Conservation (phyloP, 768 basidiomycete species). For the Auriscalpium orientale region DNA sequence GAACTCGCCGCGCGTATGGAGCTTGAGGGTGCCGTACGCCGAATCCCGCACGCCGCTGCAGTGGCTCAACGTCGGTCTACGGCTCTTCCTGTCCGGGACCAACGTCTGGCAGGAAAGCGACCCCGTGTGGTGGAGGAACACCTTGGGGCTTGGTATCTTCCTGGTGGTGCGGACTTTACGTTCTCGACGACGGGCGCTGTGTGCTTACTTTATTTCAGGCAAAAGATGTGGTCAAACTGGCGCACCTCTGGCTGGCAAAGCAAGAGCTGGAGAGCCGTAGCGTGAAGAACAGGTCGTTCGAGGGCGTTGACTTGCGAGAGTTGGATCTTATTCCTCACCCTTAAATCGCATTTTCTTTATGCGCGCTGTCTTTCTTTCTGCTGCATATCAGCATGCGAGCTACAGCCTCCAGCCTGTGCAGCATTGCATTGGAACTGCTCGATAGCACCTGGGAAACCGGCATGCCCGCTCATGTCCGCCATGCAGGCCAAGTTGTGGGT, state of each 20-base stretch:
- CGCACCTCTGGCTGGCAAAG: conserved; percentile 64
- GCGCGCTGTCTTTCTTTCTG: too few relatives aligned
- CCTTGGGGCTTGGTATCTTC: conserved; percentile 61
- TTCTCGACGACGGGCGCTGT: not conserved
- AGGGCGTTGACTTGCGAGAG: conserved; percentile 59
- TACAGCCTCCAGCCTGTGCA: too few relatives aligned
- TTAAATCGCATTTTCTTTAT: too few relatives aligned
- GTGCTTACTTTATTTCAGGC: conserved; percentile 29
- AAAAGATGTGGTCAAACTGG: conserved; percentile 59
- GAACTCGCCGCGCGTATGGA: too few relatives aligned
- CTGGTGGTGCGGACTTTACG: conserved; percentile 41
- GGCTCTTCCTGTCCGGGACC: conserved; percentile 42
- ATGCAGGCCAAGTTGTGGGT: too few relatives aligned
- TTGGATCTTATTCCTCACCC: conserved; percentile 47
- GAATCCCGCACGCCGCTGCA: too few relatives aligned
- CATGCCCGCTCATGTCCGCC: too few relatives aligned
- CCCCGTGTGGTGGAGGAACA: conserved; percentile 77
- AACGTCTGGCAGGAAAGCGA: conserved; percentile 60
- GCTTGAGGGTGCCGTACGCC: too few relatives aligned
- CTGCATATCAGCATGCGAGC: too few relatives aligned
- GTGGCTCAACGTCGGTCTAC: conserved; percentile 13
- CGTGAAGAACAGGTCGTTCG: conserved; percentile 64
- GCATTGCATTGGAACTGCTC: too few relatives aligned
- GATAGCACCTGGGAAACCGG: too few relatives aligned
- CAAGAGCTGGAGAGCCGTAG: conserved; percentile 62